A percentile compares a stretch with the other conserved stretches of the same genome.
phyloP scores from a whole-genome alignment of 1,284 basidiomycete genomes.

The Ganoderma lucidum region DNA sequence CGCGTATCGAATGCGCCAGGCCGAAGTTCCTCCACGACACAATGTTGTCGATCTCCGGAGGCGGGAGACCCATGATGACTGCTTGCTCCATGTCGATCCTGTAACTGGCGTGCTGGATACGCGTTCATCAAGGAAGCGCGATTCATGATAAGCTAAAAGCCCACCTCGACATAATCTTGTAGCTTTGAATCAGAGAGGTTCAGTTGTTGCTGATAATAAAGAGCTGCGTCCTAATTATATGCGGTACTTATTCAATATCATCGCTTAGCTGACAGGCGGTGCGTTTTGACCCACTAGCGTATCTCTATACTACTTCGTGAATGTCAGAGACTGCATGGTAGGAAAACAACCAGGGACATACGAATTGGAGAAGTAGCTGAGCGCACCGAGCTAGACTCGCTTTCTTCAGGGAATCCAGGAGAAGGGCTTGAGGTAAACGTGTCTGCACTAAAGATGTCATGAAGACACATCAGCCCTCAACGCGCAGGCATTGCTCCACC shows the following conservation, averaged over 20 bases:
- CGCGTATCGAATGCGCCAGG: conserved; percentile 51
- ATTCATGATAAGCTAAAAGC: not conserved
- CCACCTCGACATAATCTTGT: conserved; percentile 61
- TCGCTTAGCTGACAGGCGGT: not conserved
- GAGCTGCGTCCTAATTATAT: conserved; percentile 50
- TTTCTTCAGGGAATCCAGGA: conserved; percentile 38
- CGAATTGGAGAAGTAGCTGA: conserved; percentile 47
- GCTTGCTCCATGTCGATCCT: conserved; percentile 52
- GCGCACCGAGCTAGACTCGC: conserved; percentile 47
- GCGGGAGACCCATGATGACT: conserved; percentile 57
- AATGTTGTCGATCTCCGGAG: conserved; percentile 48
- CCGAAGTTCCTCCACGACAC: conserved; percentile 52
- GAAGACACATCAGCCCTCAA: not conserved
- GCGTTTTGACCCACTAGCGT: conserved; percentile 43
- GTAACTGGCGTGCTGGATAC: conserved; percentile 50
- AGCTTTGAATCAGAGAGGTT: conserved; percentile 50
- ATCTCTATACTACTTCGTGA: conserved; percentile 50
- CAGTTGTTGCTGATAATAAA: conserved; percentile 56
- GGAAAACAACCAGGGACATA: conserved; percentile 18
- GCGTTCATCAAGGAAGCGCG: not conserved
- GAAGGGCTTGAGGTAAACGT: conserved; percentile 41
- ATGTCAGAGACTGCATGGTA: not conserved
- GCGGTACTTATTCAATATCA: not conserved
- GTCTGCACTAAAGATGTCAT: conserved; percentile 47
- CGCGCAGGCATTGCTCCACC: not conserved